Base-by-base conservation (phyloP, 2,329 filamentous ascomycete species). In the Cordyceps cicadae region DNA sequence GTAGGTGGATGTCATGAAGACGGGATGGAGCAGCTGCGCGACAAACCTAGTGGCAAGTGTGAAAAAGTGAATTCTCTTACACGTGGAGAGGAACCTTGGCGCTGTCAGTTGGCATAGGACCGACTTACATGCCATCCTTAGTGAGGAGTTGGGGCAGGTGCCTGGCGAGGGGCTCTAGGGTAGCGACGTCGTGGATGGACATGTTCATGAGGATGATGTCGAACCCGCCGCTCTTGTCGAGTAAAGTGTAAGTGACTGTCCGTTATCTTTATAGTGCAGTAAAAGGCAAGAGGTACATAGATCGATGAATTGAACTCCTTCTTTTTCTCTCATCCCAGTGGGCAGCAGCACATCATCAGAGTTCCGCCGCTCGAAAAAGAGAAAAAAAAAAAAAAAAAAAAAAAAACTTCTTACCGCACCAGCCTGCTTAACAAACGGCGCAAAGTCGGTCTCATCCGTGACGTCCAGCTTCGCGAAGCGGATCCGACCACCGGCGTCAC, bases 181-280 rank as follows among this genome's bases (percentile, higher is more conserved):
- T 72, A 21, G 75, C 68, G 4, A 81, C 70, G 60, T 80, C 79
- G 75, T 79, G 80, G 49, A 80, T 68, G 9, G 77, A 78, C 74
- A 79, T 79, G 66, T 79, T 81, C 63, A 79, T 76, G 19, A 75
- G 70, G 24, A 80, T 68, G 19, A 78, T 67, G 59, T 79, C 76
- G 63, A 78, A 80, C 41, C 64, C 61, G 12, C 62, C 66, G 55
- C 60, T 49, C 71, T 74, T 64, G 43, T 7, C 29, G 5, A 29
- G 7, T n/a, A 43, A 41, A 11, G 15, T 11, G 43, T 29, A n/a
- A n/a, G n/a, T n/a, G n/a, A n/a, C n/a, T n/a, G n/a, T n/a, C n/a
- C n/a, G n/a, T n/a, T n/a, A n/a, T n/a, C n/a, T n/a, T n/a, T n/a
- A n/a, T n/a, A n/a, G n/a, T n/a, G n/a, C n/a, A n/a, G n/a, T n/a